Evolutionary conservation across 2,329 filamentous ascomycete genomes (phyloP), one percentile per base, ranked within the genome.

Genomic region (Celoporthe dispersa): DNA sequence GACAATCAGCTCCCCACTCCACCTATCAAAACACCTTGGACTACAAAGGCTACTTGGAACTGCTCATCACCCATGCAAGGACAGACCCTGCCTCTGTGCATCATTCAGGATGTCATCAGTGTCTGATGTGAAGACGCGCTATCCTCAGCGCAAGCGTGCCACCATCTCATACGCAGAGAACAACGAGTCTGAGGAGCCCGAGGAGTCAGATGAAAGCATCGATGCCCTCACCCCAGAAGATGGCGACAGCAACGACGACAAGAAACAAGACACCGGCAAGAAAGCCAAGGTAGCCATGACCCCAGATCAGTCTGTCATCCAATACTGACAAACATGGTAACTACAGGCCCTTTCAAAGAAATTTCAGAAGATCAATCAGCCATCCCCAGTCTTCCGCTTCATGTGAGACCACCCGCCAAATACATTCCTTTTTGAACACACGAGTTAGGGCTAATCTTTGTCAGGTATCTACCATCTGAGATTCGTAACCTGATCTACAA

Each of bases 401-500:
- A 64, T 64, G 63, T 64, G 12, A 19, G 63, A 12, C n/a, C 39
- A 16, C 16, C 55, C 14, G 28, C 31, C 9, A 19, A 9, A 28
- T 35, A 39, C n/a, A 51, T 3, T 57, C 25, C 25, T 12, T 33
- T 19, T 33, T 1, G 2, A 16, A 14, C 1, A 35, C 7, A 7
- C 35, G 25, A 12, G 14, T 9, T n/a, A 9, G 33, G 33, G 7
- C 64, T 41, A 44, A 66, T 8, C 11, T n/a, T 28, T 7, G 19
- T 14, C 25, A 66, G 64, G 64, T 3, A 33, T n/a, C 64, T 66
- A 7, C 33, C 51, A 7, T 1, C 37, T 7, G 64, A 66, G 35
- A 25, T 66, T n/a, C 64, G 64, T 1, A 33, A 59, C n/a, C 31
- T 44, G n/a, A n/a, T 66, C 25, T 44, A 57, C 53, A 44, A 39